Base-by-base conservation (phyloP, 805 yeast species). In the Suhomyces tanzawaensis region DNA sequence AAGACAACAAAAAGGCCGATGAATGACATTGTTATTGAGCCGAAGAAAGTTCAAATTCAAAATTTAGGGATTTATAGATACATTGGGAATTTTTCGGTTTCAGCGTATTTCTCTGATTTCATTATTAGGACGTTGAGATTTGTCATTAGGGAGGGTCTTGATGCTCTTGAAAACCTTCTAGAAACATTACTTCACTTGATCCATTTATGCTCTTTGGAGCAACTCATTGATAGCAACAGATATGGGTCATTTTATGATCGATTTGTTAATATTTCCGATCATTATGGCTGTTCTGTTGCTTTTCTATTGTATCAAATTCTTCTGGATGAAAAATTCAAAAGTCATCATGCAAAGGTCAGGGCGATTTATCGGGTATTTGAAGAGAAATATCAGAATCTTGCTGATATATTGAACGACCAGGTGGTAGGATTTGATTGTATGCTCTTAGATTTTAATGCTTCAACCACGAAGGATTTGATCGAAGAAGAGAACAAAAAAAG, bases 161-260 rank as follows among this genome's bases (percentile, higher is more conserved):
- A 71, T 23, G 71, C 72, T 19, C 42, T 56, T 13, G 96, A 87
- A 13, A 66, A 76, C 0, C 56, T 87, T 8, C 50, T 85, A 16
- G 79, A 76, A 18, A 68, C 82, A 1, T 55, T 76, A 0, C 64
- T 89, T 6, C 89, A 88, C 50, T 61, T 90, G 37, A 66, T 86
- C 19, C 93, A 88, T 51, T 66, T 84, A 24, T 79, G 71, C 39
- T 43, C 67, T 3, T 51, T 46, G 32, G 72, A 67, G 39, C 41
- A 55, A 12, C 45, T 51, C 3, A 48, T 66, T n/a, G 61, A 68
- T 36, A 36, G 39, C 4, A 49, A 41, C 7, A 42, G 45, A n/a
- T 57, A 48, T 37, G 72, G 69, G 0, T 42, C 58, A 3, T 69
- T 69, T 40, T 53, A 54, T 44, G 55, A 51, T 34, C 23, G 47